Base-by-base conservation (phyloP, 2,329 filamentous ascomycete genomes). In the Trichoderma guizhouense region DNA sequence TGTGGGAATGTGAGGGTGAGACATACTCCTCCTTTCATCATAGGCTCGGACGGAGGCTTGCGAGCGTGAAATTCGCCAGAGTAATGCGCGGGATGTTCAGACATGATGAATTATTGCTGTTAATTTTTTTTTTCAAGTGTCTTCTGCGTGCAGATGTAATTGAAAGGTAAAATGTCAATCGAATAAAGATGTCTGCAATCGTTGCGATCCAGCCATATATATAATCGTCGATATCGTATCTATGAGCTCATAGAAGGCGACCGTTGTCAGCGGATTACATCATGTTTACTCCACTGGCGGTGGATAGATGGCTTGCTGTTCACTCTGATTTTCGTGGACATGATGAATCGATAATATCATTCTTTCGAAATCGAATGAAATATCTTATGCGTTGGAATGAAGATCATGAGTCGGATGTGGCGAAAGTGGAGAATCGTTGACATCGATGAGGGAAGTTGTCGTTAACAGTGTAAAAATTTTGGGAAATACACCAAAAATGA, bases 1-100 rank as follows among this genome's bases (percentile, higher is more conserved):
- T 32, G 30, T 32, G 47, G 9, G 43, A 39, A 36, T 21, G 43
- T 21, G n/a, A 21, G 8, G n/a, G 1, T 21, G 5, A 39, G 28
- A 73, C 72, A 36, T 72, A 73, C 72, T 28, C 72, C 72, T 53
- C 71, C 67, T 57, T 71, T 73, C 62, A 65, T 71, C 72, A 72
- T 68, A 32, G 64, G 71, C 47, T 72, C 21, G n/a, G 71, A 72
- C 15, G 64, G 64, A 15, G 63, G 71, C 7, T 30, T 15, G 21
- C 36, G 57, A 61, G 71, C 71, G 36, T 69, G 72, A 26, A 69
- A 69, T 12, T 60, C 70, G 58, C 68, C 57, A 5, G 43, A 4
- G 57, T 58, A 58, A 15, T 72, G 63, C 11, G 60, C 68, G 4
- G 67, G 39, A 2, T 61, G 21, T 24, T 43, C 24, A 67, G 64